Evolutionary conservation across 139 green algal genomes (phyloP).

Genomic region (Chlorella sp.): DNA sequence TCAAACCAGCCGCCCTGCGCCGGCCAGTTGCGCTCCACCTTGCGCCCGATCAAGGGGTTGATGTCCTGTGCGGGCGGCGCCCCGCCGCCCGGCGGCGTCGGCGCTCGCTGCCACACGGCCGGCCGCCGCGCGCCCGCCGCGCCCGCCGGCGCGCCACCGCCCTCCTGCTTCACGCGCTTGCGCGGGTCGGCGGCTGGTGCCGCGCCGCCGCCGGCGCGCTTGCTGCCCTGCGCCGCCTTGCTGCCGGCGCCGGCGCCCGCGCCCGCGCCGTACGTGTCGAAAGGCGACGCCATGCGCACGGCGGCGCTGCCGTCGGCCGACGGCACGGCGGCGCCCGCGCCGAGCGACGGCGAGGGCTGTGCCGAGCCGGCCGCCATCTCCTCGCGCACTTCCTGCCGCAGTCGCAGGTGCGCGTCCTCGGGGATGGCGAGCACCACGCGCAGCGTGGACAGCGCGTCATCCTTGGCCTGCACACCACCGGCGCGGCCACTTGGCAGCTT

Average conservation of each 20-base stretch:
- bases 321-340: too few species aligned
- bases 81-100: neutral
- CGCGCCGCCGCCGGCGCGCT: neutral
- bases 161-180: too few species aligned
- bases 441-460: conserved; percentile 21
- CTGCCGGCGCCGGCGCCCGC: neutral
- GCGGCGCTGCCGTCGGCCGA: too few species aligned
- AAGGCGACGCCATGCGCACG: too few species aligned
- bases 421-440: conserved; percentile 26
- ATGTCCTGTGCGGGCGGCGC: neutral
- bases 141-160: too few species aligned
- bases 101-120: neutral
- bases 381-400: neutral
- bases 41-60: conserved; percentile 14
- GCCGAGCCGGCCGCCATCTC: neutral
- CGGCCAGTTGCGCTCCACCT: conserved; percentile 28
- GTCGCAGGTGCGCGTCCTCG: conserved; percentile 4
- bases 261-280: too few species aligned
- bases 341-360: too few species aligned
- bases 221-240: conserved; percentile 16
- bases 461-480: conserved; percentile 25
- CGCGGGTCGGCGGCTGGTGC: neutral
- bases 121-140: too few species aligned
- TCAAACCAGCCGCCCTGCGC: conserved; percentile 31
- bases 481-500: too few species aligned